A percentile compares a stretch with the other conserved stretches of the same genome.
Conservation (phyloP, 495 filamentous ascomycete genomes). For the Penicillium chermesinum region DNA sequence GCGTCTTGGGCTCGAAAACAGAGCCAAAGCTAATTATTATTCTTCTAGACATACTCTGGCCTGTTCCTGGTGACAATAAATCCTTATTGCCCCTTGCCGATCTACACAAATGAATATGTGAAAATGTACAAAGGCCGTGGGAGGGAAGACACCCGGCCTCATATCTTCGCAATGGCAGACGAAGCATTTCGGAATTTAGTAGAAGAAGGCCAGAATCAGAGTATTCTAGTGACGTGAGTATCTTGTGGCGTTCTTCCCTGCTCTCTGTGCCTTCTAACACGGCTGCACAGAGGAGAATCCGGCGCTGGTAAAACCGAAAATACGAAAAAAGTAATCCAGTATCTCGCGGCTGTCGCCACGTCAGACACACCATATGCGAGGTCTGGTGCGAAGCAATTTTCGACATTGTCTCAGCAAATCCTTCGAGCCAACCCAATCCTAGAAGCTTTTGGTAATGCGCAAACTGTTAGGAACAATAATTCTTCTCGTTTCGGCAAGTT, state of each 20-base stretch:
- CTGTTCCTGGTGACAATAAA: conserved; percentile 97
- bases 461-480: conserved; percentile 97
- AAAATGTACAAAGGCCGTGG: conserved; percentile 91
- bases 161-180: conserved; percentile 98
- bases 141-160: conserved; percentile 90
- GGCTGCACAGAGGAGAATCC: conserved; percentile 69
- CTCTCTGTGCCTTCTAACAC: conserved; percentile 8
- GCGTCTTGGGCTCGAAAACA: neutral
- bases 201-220: conserved; percentile 93
- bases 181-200: conserved; percentile 93
- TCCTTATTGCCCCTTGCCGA: conserved; percentile 89
- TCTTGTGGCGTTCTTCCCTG: neutral
- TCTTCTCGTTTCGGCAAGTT: conserved; percentile 99
- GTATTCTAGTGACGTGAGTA: conserved; percentile 84
- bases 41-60: conserved; percentile 79
- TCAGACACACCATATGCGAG: conserved; percentile 68
- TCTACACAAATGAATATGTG: conserved; percentile 95
- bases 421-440: conserved; percentile 95
- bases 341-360: conserved; percentile 88
- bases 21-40: neutral
- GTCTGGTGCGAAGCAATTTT: conserved; percentile 59
- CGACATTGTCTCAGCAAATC: conserved; percentile 94
- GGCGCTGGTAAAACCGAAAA: conserved; percentile 99
- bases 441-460: conserved; percentile 96
- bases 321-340: conserved; percentile 99